Percentiles rank a stretch among this genome's conserved stretches.
Conservation (phyloP, 441 rosid genomes). For the Flueggea neowawraea region DNA sequence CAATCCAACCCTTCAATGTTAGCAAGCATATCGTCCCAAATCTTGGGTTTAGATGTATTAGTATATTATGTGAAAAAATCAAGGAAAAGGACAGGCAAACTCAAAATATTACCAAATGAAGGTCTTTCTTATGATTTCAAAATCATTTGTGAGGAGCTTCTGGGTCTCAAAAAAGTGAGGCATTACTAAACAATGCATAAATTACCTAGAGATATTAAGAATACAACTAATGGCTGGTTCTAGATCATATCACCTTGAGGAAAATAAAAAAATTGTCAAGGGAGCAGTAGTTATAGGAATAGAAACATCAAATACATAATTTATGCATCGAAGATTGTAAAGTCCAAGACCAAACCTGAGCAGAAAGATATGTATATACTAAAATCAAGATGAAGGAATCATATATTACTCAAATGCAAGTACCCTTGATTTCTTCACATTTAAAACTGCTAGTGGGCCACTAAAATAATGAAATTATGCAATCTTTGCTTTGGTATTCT, state of each 20-base stretch:
- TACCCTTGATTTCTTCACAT: conserved; percentile 21
- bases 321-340: conserved; percentile 21
- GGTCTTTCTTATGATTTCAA: too few relatives aligned
- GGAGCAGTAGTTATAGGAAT: conserved; percentile 21
- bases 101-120: too few relatives aligned
- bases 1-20: too few relatives aligned
- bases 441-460: conserved; percentile 12
- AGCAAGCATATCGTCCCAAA: too few relatives aligned
- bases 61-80: too few relatives aligned
- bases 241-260: conserved; percentile 22
- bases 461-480: conserved; percentile 22
- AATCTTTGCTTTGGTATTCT: conserved; percentile 21
- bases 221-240: conserved; percentile 22
- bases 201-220: conserved; percentile 2
- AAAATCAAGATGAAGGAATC: conserved; percentile 10
- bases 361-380: conserved; percentile 6
- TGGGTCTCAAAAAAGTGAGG: too few relatives aligned
- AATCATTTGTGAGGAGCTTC: too few relatives aligned
- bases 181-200: too few relatives aligned
- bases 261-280: conserved; percentile 8
- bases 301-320: conserved; percentile 37
- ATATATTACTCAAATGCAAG: conserved; percentile 6
- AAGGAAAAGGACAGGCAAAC: too few relatives aligned
- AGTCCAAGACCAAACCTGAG: conserved; percentile 20
- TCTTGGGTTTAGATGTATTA: too few relatives aligned